Conservation (phyloP, 805 yeast species). For the Schizosaccharomyces octosporus region DNA sequence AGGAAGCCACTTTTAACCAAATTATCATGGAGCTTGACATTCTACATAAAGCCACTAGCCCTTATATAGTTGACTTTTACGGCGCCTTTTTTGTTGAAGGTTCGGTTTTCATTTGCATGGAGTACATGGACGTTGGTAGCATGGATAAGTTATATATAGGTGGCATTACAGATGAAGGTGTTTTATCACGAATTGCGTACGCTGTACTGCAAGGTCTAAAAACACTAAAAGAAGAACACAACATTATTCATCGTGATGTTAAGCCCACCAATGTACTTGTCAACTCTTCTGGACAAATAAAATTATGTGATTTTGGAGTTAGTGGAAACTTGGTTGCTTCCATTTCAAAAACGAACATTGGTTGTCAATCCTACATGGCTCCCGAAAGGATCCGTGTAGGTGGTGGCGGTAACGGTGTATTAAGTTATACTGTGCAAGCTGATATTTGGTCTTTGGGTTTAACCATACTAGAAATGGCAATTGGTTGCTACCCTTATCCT, state of each 20-base stretch:
- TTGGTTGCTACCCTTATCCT: constrained; percentile 88
- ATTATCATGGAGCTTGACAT: constrained; percentile 90
- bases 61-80: constrained; percentile 80
- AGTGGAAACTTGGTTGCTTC: constrained; percentile 87
- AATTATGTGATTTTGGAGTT: constrained; percentile 89
- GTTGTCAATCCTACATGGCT: constrained; percentile 96
- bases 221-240: constrained; percentile 67
- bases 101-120: constrained; percentile 95
- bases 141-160: constrained; percentile 59
- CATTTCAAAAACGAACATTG: constrained; percentile 81
- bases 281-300: constrained; percentile 61
- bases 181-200: constrained; percentile 55
- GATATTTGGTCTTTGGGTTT: constrained; percentile 91
- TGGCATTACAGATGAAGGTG: constrained; percentile 37
- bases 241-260: constrained; percentile 86
- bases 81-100: constrained; percentile 97
- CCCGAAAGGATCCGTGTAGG: constrained; percentile 54
- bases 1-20: constrained; percentile 80
- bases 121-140: constrained; percentile 91
- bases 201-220: constrained; percentile 60
- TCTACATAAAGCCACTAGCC: constrained; percentile 71
- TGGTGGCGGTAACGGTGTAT: constrained; percentile 37
- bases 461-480: constrained; percentile 64
- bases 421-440: constrained; percentile 72
- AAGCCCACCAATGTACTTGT: constrained; percentile 86